Evolutionary conservation across 306 rosid genomes (phyloP).

Genomic region (Sesbania bispinosa): DNA sequence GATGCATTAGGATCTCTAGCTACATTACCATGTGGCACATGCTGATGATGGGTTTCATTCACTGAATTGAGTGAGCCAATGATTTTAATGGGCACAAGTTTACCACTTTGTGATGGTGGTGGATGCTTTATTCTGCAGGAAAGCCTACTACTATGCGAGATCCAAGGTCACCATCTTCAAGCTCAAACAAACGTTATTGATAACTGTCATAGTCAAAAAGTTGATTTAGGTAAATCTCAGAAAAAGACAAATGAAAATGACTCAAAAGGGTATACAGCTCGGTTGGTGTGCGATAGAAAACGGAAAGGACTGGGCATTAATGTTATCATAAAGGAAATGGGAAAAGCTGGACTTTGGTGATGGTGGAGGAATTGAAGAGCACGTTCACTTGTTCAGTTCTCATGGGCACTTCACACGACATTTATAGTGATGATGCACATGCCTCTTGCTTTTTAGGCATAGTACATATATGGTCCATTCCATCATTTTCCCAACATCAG

Average conservation of each 20-base stretch:
- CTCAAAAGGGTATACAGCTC: neutral
- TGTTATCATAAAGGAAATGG: constrained; percentile 3
- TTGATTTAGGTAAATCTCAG: neutral
- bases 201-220: constrained; percentile 14
- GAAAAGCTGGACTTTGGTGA: constrained; percentile 7
- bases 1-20: neutral
- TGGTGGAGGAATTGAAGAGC: constrained; percentile 4
- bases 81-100: neutral
- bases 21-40: neutral
- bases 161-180: constrained; percentile 20
- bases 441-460: constrained; percentile 25
- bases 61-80: neutral
- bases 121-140: constrained; percentile 22
- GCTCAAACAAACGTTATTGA: constrained; percentile 8
- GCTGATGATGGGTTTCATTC: neutral
- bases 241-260: constrained; percentile 19
- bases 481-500: neutral
- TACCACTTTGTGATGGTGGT: neutral
- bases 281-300: constrained; percentile 10
- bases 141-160: neutral
- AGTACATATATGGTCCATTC: neutral
- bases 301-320: constrained; percentile 8
- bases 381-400: constrained; percentile 40
- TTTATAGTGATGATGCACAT: constrained; percentile 51
- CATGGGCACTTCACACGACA: constrained; percentile 19